A percentile compares a stretch with the other conserved stretches of the same genome.
Evolutionary conservation across 2,329 filamentous ascomycete genomes (phyloP).

Genomic region (Raffaelea arxii): DNA sequence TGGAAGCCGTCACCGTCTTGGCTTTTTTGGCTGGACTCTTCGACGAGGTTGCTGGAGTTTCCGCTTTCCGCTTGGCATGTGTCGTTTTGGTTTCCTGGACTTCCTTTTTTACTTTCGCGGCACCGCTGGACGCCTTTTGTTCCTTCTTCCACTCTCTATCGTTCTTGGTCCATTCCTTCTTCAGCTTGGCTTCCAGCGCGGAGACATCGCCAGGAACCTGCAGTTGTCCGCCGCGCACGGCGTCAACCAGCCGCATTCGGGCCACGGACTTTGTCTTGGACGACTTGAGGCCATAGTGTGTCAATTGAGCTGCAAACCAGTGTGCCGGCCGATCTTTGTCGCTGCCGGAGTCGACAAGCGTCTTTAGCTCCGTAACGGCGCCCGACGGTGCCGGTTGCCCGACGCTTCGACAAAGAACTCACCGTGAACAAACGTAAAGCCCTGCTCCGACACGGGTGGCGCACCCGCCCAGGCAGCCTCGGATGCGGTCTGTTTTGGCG

Average conservation of each 20-base stretch:
- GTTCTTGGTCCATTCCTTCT: conserved; percentile 38
- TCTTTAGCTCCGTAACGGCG: conserved; percentile 32
- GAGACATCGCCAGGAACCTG: conserved; percentile 37
- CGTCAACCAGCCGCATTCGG: conserved; percentile 48
- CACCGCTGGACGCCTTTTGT: not conserved
- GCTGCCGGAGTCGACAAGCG: conserved; percentile 29
- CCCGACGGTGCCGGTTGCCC: conserved; percentile 35
- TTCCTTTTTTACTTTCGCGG: not conserved
- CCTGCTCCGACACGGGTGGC: conserved; percentile 3
- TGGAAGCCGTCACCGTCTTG: not conserved
- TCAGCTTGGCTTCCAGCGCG: conserved; percentile 43
- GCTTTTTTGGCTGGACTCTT: too few relatives aligned
- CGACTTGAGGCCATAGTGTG: conserved; percentile 49
- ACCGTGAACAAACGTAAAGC: conserved; percentile 11
- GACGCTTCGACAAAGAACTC: conserved; percentile 35
- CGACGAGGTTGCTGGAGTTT: too few relatives aligned
- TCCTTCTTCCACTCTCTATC: conserved; percentile 3
- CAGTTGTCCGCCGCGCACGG: conserved; percentile 37
- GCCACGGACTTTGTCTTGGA: conserved; percentile 50
- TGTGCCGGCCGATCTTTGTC: conserved; percentile 42
- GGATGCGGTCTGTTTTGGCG: not conserved
- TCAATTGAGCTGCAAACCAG: conserved; percentile 53
- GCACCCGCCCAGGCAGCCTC: not conserved
- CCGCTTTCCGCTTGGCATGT: conserved; percentile 2
- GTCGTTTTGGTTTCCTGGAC: too few relatives aligned